Percentiles rank a stretch among this genome's conserved stretches.
Conservation (phyloP, 495 filamentous ascomycete species). For the Podospora tetraspora region DNA sequence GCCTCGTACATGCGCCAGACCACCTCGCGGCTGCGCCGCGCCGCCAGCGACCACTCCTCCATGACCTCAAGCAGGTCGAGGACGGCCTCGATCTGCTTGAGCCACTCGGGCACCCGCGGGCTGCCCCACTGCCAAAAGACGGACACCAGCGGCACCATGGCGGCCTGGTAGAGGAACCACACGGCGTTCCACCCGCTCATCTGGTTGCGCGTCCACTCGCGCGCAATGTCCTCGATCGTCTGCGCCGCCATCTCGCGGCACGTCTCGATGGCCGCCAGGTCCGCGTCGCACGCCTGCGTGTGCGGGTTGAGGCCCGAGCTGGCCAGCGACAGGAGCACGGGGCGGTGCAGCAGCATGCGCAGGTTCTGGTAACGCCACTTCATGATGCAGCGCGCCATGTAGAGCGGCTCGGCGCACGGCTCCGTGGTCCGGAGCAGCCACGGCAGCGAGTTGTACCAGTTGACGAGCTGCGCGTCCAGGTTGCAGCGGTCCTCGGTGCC, state of each 20-base stretch:
- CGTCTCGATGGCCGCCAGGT: constrained; percentile 61
- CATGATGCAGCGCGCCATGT: constrained; percentile 68
- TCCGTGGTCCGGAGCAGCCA: constrained; percentile 64
- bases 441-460: constrained; percentile 68
- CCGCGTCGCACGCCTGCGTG: constrained; percentile 57
- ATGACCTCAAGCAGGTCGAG: constrained; percentile 63
- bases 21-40: constrained; percentile 62
- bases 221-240: constrained; percentile 65
- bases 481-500: constrained; percentile 58
- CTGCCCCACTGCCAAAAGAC: constrained; percentile 62
- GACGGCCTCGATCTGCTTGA: constrained; percentile 64
- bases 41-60: constrained; percentile 65
- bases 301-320: constrained; percentile 54
- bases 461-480: constrained; percentile 62
- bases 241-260: constrained; percentile 64
- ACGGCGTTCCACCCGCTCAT: constrained; percentile 78
- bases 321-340: constrained; percentile 65
- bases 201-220: constrained; percentile 64
- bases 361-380: constrained; percentile 77
- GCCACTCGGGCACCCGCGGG: constrained; percentile 49
- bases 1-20: constrained; percentile 67
- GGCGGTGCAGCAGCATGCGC: constrained; percentile 73
- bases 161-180: constrained; percentile 77
- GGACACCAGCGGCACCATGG: constrained; percentile 69
- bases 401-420: constrained; percentile 64